Evolutionary conservation across 2,329 filamentous ascomycete species (phyloP).

Genomic region (Botrytis fabae): DNA sequence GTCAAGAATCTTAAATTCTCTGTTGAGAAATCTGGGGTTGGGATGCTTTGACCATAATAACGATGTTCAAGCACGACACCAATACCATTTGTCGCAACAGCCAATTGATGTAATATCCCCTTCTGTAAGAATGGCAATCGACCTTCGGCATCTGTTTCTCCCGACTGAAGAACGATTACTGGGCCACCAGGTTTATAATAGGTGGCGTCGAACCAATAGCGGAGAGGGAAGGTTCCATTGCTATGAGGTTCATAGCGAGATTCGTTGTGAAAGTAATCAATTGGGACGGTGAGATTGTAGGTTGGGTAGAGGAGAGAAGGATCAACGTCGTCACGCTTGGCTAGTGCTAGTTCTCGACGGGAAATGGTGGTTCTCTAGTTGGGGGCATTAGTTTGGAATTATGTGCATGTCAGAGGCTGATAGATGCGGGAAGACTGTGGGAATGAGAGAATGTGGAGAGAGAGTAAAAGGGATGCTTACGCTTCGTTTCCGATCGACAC

Average conservation of each 20-base stretch:
- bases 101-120: constrained; percentile 71
- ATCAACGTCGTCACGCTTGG: constrained; percentile 30
- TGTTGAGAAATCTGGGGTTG: constrained; percentile 63
- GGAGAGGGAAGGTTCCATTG: constrained; percentile 64
- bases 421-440: too few relatives aligned
- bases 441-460: neutral
- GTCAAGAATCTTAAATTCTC: constrained; percentile 77
- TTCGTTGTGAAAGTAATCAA: constrained; percentile 86
- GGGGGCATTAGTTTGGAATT: neutral
- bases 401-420: neutral
- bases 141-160: constrained; percentile 65
- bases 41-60: constrained; percentile 80
- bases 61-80: constrained; percentile 83
- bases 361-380: constrained; percentile 33
- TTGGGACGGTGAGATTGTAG: constrained; percentile 43
- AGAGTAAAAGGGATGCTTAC: neutral
- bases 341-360: constrained; percentile 14
- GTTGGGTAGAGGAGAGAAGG: constrained; percentile 37
- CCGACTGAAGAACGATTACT: constrained; percentile 73
- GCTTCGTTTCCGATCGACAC: neutral
- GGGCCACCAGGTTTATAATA: constrained; percentile 77
- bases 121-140: constrained; percentile 73
- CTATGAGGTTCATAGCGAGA: constrained; percentile 75
- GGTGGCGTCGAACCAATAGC: constrained; percentile 81
- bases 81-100: constrained; percentile 69